Percentiles rank a stretch among this genome's conserved stretches.
Conservation (phyloP, 441 rosid genomes). For the Pelargonium australe region DNA sequence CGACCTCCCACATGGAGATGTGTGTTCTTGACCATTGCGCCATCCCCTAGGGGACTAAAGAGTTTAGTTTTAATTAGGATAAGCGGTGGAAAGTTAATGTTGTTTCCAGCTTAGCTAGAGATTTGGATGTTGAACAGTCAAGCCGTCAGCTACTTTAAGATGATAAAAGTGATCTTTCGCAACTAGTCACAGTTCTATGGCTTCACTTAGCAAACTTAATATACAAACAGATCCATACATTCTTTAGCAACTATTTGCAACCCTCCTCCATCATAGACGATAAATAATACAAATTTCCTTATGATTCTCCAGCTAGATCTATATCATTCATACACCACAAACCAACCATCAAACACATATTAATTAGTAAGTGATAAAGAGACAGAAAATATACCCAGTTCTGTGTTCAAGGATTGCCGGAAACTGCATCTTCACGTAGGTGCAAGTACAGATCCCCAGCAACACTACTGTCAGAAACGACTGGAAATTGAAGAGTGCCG, state of each 20-base stretch:
- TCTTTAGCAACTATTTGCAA: background rate
- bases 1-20: too few relatives aligned
- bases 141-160: background rate
- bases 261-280: background rate
- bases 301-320: background rate
- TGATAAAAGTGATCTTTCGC: too few relatives aligned
- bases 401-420: conserved; percentile 87
- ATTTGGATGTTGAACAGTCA: background rate
- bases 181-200: too few relatives aligned
- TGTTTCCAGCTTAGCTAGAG: background rate
- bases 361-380: background rate
- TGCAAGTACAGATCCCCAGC: conserved; percentile 88
- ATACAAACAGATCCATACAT: background rate
- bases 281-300: background rate
- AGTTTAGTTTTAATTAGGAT: too few relatives aligned
- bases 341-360: background rate
- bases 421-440: conserved; percentile 89
- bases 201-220: background rate
- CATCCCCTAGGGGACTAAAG: too few relatives aligned
- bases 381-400: conserved; percentile 52
- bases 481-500: conserved; percentile 91
- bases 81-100: background rate
- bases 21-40: too few relatives aligned
- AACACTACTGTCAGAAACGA: conserved; percentile 83
- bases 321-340: background rate